Evolutionary conservation across 176 grass and related monocot genomes (phyloP).

Genomic region (Stipa capillata): DNA sequence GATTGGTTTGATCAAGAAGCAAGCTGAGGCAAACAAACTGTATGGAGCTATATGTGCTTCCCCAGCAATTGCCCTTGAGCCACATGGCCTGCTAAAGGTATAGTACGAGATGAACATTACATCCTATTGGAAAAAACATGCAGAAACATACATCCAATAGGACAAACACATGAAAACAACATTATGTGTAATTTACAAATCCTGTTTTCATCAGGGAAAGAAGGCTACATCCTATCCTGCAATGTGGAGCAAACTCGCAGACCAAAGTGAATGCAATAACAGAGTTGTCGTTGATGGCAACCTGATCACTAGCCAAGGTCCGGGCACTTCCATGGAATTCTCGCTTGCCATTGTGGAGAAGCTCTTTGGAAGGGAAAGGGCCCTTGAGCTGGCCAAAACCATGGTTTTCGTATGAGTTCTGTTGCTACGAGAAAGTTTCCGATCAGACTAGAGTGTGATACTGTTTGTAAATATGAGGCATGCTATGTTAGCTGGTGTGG

Average conservation of each 20-base stretch:
- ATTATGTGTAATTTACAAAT: neutral
- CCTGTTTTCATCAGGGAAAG: slow-evolving; percentile 44
- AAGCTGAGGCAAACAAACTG: slow-evolving; percentile 47
- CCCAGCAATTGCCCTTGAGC: slow-evolving; percentile 62
- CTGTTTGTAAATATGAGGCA: slow-evolving; percentile 28
- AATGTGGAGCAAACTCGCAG: slow-evolving; percentile 56
- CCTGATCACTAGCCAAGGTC: slow-evolving; percentile 76
- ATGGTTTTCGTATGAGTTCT: slow-evolving; percentile 47
- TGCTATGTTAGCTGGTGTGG: neutral
- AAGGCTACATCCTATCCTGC: slow-evolving; percentile 64
- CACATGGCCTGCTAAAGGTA: slow-evolving; percentile 73
- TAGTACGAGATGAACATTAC: neutral
- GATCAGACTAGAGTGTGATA: neutral
- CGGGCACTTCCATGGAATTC: slow-evolving; percentile 66
- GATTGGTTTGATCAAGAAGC: slow-evolving; percentile 49
- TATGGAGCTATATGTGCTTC: slow-evolving; percentile 83
- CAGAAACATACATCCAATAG: neutral
- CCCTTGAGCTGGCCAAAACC: slow-evolving; percentile 51
- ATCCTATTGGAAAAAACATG: neutral
- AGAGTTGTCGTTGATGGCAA: slow-evolving; percentile 68
- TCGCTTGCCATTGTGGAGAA: slow-evolving; percentile 56
- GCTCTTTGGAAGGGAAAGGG: slow-evolving; percentile 47
- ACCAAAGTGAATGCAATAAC: slow-evolving; percentile 57
- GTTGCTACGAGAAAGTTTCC: neutral
- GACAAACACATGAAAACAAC: neutral